These are phyloP conservation scores for Austroboletus festivus DNA, from an alignment of 768 basidiomycete genomes.

Conservation along the genomic window DNA sequence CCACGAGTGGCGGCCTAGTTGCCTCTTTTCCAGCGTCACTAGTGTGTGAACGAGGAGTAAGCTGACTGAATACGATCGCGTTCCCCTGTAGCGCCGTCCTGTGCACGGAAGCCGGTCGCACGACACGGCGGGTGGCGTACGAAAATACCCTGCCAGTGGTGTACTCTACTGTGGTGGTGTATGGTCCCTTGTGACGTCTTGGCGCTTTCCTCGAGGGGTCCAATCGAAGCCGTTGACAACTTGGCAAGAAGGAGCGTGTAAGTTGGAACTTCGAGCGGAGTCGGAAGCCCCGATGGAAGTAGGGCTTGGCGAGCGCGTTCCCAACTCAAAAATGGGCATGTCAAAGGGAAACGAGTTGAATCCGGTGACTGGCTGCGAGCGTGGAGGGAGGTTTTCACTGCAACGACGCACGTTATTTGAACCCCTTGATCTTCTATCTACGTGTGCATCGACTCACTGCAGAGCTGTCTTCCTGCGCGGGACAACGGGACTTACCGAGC, in stretches of 20 bases:
- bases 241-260: not conserved
- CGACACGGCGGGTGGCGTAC: constrained; percentile 15
- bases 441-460: no score
- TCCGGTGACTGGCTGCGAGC: constrained; percentile 16
- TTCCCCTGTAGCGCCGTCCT: constrained; percentile 6
- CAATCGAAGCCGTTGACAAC: constrained; percentile 21
- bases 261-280: constrained; percentile 24
- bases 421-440: constrained; percentile 7
- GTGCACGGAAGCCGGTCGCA: no score
- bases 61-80: no score
- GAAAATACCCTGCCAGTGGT: not conserved
- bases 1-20: constrained; percentile 7
- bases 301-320: constrained; percentile 25
- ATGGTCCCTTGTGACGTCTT: not conserved
- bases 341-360: constrained; percentile 6
- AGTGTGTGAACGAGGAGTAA: no score
- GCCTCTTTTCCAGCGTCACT: no score
- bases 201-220: constrained; percentile 17
- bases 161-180: constrained; percentile 1
- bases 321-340: constrained; percentile 18
- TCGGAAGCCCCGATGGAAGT: constrained; percentile 29
- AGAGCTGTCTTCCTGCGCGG: constrained; percentile 13
- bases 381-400: no score
- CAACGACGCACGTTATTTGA: no score
- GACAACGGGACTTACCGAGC: constrained; percentile 26